phyloP scores from a whole-genome alignment of 179 eudicot species.

The Spinacia oleracea region DNA sequence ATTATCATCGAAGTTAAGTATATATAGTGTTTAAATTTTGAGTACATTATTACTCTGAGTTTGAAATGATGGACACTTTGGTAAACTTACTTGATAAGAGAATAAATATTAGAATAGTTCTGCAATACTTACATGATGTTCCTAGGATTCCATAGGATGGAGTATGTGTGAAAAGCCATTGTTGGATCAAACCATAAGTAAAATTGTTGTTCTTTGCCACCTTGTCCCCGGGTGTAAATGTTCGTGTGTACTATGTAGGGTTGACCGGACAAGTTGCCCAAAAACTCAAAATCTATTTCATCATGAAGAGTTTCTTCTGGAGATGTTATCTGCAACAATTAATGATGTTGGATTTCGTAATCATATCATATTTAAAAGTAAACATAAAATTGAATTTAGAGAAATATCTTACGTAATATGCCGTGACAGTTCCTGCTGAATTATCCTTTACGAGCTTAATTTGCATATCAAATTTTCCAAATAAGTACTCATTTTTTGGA shows the following conservation, averaged over 20 bases:
- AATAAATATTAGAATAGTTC: not conserved
- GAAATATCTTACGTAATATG: conserved; percentile 12
- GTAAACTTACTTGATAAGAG: not conserved
- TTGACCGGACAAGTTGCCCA: conserved; percentile 20
- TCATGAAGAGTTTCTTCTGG: not conserved
- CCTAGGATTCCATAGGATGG: conserved; percentile 18
- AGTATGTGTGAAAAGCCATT: conserved; percentile 1
- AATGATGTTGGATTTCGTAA: no score
- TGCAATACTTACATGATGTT: conserved; percentile 5
- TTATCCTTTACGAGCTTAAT: conserved; percentile 7
- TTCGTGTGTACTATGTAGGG: conserved; percentile 20
- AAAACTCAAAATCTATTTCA: conserved; percentile 22
- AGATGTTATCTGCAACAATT: conserved; percentile 11
- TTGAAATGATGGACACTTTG: not conserved
- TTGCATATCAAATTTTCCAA: conserved; percentile 15
- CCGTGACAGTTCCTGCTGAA: conserved; percentile 15
- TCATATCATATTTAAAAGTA: no score
- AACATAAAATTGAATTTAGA: no score
- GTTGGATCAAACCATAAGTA: conserved; percentile 20
- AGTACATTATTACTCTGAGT: no score
- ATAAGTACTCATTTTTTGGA: conserved; percentile 8
- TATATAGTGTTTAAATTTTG: no score
- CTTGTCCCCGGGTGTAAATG: conserved; percentile 1
- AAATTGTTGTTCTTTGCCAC: conserved; percentile 18
- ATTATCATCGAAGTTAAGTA: no score